Base-by-base conservation (phyloP, 1,139 yeast species). In the Pichia sp. region DNA sequence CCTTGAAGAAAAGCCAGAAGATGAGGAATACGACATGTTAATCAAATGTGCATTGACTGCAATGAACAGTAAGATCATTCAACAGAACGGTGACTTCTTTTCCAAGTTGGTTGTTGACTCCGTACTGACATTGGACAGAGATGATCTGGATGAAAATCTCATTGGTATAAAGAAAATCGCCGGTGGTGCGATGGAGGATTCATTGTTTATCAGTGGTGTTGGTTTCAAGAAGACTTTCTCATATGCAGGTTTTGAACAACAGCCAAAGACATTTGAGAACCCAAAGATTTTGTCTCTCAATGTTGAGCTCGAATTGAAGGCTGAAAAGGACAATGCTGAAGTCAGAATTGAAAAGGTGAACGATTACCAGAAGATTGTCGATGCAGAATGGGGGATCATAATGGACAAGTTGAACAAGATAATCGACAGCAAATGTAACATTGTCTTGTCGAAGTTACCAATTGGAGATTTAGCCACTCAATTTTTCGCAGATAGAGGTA, bases 261-360 rank as follows among this genome's bases (percentile, higher is more conserved):
- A 95, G 73, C 99, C 99, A 51, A 93, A 93, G 72, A 75, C 72
- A 55, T 90, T 95, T 69, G 66, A 67, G 16, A 76, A 88, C 69
- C 97, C 99, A 50, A 89, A 86, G 71, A 84, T 95, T 62, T 75
- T 93, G 56, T 84, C 85, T 64, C 78, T 93, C 66, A 93, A 95
- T 69, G 93, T 95, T 43, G 99, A 93, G 71, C 78, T 93, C 62
- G 99, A 93, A 74, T 81, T 93, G 68, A 93, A 93, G 75, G 98
- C 99, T 1, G 99, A 93, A 74, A 92, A 90, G 75, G 99, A 93
- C 71, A 93, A 93, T 69, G 99, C 99, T n/a, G 99, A 93, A 75
- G 98, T 93, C 36, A 83, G 99, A 64, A 95, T 93, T 52, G 95
- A 90, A 65, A 87, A 91, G 69, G 98, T 93, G 53, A 81, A 84